Evolutionary conservation across 768 basidiomycete species (phyloP), one percentile per base, ranked within the genome.

Genomic region (Pulveroboletus sp.): DNA sequence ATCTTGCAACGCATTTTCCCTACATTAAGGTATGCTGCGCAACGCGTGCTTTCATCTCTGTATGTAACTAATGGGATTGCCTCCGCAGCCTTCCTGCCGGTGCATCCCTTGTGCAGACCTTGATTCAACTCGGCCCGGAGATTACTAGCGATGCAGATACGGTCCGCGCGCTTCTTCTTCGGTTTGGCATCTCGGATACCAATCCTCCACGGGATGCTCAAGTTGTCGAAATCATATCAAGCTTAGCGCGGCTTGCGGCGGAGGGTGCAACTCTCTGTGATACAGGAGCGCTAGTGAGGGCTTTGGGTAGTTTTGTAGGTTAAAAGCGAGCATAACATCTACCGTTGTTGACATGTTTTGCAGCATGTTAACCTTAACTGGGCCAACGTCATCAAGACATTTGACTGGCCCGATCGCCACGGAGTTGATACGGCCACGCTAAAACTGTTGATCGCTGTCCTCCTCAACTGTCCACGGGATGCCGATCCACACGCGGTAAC

Each of bases 401-500:
- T 95, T 61, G 95, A 98, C 73, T 78, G 83, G 68, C 76, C 85
- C 6, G 85, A 89, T 64, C 81, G 91, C 40, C 82, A 84, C 53
- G 87, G 88, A 6, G 88, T 93, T 12, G 92, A 95, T 65, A 93
- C 90, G 3, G 85, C 89, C 30, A 91, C 90, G 0, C 70, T 97
- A 57, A 93, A 94, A 60, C 78, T 96, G 43, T 71, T 97, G 59
- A 89, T 95, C 44, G 85, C 90, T 52, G 83, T 97, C 47, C 81
- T 97, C 18, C 75, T 88, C 49, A 87, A 90, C 57, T 82, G 86
- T 15, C 85, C 91, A 40, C 82, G 87, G 39, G 84, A 87, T 46
- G 78, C 73, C 36, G 87, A 84, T 41, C 81, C 79, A 8, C 89
- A 90, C 55, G 88, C 89, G 4, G 89, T 92, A 14, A 79, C 80